Base-by-base conservation (phyloP, 306 rosid species). In the Mimosa bimucronata region DNA sequence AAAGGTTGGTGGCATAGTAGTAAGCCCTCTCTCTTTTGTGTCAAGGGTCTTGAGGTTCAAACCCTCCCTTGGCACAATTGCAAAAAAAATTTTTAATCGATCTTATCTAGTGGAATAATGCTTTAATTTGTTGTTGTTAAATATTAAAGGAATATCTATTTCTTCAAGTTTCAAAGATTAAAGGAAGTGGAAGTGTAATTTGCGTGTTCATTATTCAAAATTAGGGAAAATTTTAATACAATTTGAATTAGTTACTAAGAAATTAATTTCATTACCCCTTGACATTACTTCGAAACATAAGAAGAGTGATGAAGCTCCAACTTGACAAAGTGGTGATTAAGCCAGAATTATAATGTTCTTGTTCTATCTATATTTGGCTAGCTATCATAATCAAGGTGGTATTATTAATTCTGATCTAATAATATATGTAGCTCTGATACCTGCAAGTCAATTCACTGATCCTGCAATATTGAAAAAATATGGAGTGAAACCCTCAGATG, bases 381-480 rank as follows among this genome's bases (percentile, higher is more conserved):
- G 37, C 34, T 26, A 25, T 12, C 34, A 60, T 12, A 25, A 12
- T 60, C 9, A 11, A 25, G 15, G 15, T 31, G 0, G 0, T 65
- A 11, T 30, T 16, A 1, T n/a, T 66, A 9, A 16, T 66, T 8
- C 21, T 34, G 25, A 7, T 29, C 16, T 26, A 71, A 34, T 34
- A 34, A 45, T 31, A 31, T 66, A 52, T 75, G 84, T 76, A 91
- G 94, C 94, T 53, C 81, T 88, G 13, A 85, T 91, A 25, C 94
- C 90, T 75, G 30, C 74, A 12, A 12, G 10, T 46, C 91, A 91
- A 64, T 82, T 88, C 18, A 73, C 71, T 26, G 90, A 91, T 81
- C 75, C 79, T 21, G 60, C 60, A 44, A 30, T 31, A 0, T 25
- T 84, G 88, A 87, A 87, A 74, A 91, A 87, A 85, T 90, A 90